Percentiles rank a stretch among this genome's conserved stretches.
These are phyloP conservation scores for Pseudozyma thailandica DNA, from an alignment of 1,284 basidiomycete genomes.

Conservation along the genomic window DNA sequence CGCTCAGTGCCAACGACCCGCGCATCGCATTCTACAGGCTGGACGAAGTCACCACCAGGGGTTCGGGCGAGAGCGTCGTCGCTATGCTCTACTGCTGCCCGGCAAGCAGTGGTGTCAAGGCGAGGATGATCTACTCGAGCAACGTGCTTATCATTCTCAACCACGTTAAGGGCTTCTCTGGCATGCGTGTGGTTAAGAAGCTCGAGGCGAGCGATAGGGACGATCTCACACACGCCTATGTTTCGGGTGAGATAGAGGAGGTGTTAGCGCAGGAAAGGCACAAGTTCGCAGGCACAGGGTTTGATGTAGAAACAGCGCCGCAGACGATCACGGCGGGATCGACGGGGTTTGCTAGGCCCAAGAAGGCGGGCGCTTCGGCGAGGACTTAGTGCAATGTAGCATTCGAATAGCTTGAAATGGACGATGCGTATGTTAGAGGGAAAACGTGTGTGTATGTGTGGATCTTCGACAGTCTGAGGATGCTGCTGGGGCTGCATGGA, in stretches of 20 bases:
- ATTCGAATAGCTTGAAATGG: too few species aligned
- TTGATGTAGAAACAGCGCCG: too few species aligned
- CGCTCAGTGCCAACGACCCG: constrained; percentile 37
- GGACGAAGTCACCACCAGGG: constrained; percentile 24
- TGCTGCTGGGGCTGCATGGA: too few species aligned
- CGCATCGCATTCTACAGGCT: constrained; percentile 52
- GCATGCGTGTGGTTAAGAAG: constrained; percentile 53
- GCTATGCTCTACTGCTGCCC: constrained; percentile 62
- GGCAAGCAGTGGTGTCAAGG: constrained; percentile 45
- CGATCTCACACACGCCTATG: constrained; percentile 33
- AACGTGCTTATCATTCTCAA: constrained; percentile 49
- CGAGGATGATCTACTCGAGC: constrained; percentile 57
- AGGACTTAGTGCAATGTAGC: constrained; percentile 13
- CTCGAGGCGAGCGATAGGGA: constrained; percentile 39
- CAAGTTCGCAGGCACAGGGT: constrained; percentile 38
- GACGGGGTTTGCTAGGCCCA: constrained; percentile 33
- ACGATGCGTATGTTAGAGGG: too few species aligned
- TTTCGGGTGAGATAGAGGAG: constrained; percentile 34
- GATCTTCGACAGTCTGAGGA: too few species aligned
- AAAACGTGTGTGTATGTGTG: too few species aligned
- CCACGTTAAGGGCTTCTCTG: constrained; percentile 47
- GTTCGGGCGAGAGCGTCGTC: constrained; percentile 43
- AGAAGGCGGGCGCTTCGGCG: constrained; percentile 36
- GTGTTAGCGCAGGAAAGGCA: constrained; percentile 33
- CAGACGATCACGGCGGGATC: too few species aligned